These are phyloP conservation scores for Hydrangea macrophylla DNA, from an alignment of 148 eudicot genomes.

Conservation along the genomic window DNA sequence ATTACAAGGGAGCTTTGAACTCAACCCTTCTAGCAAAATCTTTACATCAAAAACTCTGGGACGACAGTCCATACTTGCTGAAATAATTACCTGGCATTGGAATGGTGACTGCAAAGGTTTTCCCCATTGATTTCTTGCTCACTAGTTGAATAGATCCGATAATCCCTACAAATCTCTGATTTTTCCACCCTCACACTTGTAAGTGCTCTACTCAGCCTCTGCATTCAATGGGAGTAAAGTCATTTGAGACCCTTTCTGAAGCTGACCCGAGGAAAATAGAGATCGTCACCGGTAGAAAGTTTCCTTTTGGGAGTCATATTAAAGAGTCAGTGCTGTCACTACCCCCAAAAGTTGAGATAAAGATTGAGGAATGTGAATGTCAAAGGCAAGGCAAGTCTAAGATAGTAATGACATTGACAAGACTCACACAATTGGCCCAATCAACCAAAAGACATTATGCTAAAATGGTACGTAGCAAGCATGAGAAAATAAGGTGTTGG, in stretches of 20 bases:
- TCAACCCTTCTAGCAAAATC: constrained; percentile 76
- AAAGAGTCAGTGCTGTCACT: constrained; percentile 78
- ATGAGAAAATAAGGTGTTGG: not conserved
- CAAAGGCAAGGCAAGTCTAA: constrained; percentile 60
- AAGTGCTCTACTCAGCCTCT: constrained; percentile 54
- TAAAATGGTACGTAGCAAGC: constrained; percentile 58
- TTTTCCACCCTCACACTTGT: not conserved
- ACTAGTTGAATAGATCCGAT: constrained; percentile 5
- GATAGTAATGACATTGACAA: constrained; percentile 70
- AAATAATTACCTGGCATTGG: constrained; percentile 98
- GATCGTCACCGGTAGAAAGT: constrained; percentile 83
- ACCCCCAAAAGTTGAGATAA: constrained; percentile 84
- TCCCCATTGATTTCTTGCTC: not conserved
- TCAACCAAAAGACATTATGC: constrained; percentile 73
- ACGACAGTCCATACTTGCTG: constrained; percentile 83
- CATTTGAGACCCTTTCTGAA: constrained; percentile 78
- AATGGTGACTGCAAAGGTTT: constrained; percentile 98
- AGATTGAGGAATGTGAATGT: constrained; percentile 53
- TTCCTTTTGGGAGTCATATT: constrained; percentile 90
- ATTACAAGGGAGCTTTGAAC: constrained; percentile 78
- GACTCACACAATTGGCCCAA: constrained; percentile 51
- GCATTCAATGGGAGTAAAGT: constrained; percentile 78
- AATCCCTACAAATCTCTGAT: not conserved
- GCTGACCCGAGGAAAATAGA: constrained; percentile 98
- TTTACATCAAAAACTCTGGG: constrained; percentile 92